Percentiles rank a stretch among this genome's conserved stretches.
Evolutionary conservation across 1,284 basidiomycete genomes (phyloP).

Genomic region (Apiotrichum sp.): DNA sequence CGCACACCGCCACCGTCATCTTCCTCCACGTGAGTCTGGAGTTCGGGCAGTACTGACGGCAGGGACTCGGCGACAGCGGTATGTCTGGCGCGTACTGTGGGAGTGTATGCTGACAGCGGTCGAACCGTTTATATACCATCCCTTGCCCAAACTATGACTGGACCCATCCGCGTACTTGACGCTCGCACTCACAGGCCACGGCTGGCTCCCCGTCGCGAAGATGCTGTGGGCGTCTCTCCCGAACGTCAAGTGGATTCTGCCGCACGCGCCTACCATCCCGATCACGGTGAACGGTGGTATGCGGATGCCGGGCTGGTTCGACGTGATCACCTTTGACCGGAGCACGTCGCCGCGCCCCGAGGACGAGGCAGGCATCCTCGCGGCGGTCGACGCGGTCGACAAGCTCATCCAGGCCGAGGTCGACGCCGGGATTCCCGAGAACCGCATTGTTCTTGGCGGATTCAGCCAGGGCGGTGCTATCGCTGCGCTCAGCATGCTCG

Average conservation of each 20-base stretch:
- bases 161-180: neutral
- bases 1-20: slow-evolving; percentile 78
- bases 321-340: slow-evolving; percentile 61
- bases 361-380: slow-evolving; percentile 61
- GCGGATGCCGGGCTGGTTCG: slow-evolving; percentile 57
- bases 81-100: neutral
- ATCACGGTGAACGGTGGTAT: slow-evolving; percentile 44
- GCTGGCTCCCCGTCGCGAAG: slow-evolving; percentile 71
- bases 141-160: neutral
- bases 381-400: slow-evolving; percentile 59
- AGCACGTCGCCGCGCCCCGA: slow-evolving; percentile 59
- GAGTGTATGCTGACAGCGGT: neutral
- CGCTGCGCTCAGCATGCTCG: slow-evolving; percentile 65
- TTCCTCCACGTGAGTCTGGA: slow-evolving; percentile 69
- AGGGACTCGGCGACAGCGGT: slow-evolving; percentile 44
- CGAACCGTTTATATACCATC: neutral
- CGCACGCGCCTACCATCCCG: slow-evolving; percentile 59
- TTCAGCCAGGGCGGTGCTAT: slow-evolving; percentile 85
- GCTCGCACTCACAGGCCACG: slow-evolving; percentile 50
- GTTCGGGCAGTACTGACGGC: neutral
- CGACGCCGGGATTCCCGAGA: slow-evolving; percentile 60
- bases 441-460: slow-evolving; percentile 62
- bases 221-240: slow-evolving; percentile 56
- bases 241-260: slow-evolving; percentile 77
- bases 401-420: slow-evolving; percentile 68